These are phyloP conservation scores for Capsicum chinense DNA, from an alignment of 257 asterid genomes.

Conservation along the genomic window DNA sequence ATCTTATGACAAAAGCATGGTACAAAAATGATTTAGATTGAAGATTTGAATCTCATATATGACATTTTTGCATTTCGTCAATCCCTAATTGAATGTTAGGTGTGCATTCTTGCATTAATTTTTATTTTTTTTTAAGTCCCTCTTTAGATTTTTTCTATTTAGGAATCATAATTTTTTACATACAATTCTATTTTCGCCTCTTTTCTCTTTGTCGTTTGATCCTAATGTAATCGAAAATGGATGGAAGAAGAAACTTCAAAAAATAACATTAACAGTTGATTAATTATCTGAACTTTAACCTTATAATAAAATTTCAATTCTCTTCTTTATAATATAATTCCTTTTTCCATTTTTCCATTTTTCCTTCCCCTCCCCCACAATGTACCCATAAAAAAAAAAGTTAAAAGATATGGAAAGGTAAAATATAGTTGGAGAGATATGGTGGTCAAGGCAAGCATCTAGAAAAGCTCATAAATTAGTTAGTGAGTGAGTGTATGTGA, in stretches of 20 bases:
- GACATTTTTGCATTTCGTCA: neutral
- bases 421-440: constrained; percentile 26
- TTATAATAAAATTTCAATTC: neutral
- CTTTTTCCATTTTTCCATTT: neutral
- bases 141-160: no score
- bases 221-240: neutral
- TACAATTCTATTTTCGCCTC: neutral
- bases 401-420: neutral
- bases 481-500: constrained; percentile 1
- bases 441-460: constrained; percentile 53
- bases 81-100: neutral
- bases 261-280: no score
- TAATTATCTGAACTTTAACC: neutral
- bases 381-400: neutral
- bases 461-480: constrained; percentile 37
- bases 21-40: neutral
- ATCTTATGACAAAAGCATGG: neutral
- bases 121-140: no score
- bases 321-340: neutral
- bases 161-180: no score
- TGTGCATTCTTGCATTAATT: neutral
- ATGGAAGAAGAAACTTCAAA: no score
- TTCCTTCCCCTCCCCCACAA: neutral
- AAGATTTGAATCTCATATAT: neutral
- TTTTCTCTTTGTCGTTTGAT: neutral